Evolutionary conservation across 768 basidiomycete species (phyloP).

Genomic region (Gyrodon lividus): DNA sequence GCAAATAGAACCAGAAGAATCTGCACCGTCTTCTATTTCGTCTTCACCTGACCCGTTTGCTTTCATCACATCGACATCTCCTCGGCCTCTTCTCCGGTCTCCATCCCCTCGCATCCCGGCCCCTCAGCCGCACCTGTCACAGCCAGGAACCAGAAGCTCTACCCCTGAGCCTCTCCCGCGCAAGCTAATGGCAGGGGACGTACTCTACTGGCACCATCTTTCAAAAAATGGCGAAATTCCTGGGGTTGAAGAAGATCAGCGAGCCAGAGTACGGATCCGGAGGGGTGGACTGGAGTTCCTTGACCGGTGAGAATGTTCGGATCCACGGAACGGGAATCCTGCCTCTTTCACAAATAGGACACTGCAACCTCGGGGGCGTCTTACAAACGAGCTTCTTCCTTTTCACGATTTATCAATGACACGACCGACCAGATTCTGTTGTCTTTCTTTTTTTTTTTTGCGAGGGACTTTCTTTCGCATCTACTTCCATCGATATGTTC

Average conservation of each 20-base stretch:
- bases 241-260: slow-evolving; percentile 59
- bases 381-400: slow-evolving; percentile 4
- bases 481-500: slow-evolving; percentile 31
- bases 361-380: neutral
- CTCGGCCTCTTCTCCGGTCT: slow-evolving; percentile 13
- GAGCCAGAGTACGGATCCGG: slow-evolving; percentile 39
- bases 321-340: slow-evolving; percentile 10
- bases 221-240: slow-evolving; percentile 70
- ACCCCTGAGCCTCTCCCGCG: slow-evolving; percentile 29
- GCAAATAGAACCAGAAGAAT: slow-evolving; percentile 22
- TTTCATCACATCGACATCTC: slow-evolving; percentile 22
- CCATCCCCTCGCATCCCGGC: slow-evolving; percentile 10
- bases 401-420: slow-evolving; percentile 29
- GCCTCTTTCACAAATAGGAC: slow-evolving; percentile 11
- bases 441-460: slow-evolving; percentile 9
- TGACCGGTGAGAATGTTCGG: slow-evolving; percentile 27
- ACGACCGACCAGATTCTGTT: slow-evolving; percentile 17
- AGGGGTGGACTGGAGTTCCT: slow-evolving; percentile 10
- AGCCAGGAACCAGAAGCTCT: slow-evolving; percentile 10
- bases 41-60: slow-evolving; percentile 26
- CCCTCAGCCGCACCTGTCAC: slow-evolving; percentile 9
- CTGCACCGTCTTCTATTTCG: slow-evolving; percentile 18
- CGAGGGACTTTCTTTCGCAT: slow-evolving; percentile 25
- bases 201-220: slow-evolving; percentile 78
- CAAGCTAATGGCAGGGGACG: slow-evolving; percentile 55